Evolutionary conservation across 192 early-diverging fungal genomes (phyloP).

Genomic region (Umbelopsis sp.): DNA sequence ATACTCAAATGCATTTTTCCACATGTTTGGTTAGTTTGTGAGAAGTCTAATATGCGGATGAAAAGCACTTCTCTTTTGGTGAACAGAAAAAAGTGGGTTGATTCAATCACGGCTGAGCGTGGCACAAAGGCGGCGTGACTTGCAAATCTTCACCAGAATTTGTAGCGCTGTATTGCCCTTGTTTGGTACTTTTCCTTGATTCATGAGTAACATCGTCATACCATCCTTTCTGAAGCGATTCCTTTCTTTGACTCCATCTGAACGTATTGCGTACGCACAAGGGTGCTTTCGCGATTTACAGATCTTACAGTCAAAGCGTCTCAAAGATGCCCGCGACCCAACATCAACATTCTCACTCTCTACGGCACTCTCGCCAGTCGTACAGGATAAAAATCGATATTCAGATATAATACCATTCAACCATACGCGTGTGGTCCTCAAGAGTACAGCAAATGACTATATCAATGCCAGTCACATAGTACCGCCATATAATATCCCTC

Average conservation of each 20-base stretch:
- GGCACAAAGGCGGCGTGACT: neutral
- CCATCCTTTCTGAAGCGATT: slow-evolving; percentile 2
- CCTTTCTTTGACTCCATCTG: neutral
- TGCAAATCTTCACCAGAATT: neutral
- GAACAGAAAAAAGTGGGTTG: too few relatives aligned
- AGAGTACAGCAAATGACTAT: slow-evolving; percentile 29
- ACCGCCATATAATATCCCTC: slow-evolving; percentile 42
- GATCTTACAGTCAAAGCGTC: slow-evolving; percentile 20
- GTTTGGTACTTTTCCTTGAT: neutral
- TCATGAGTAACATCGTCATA: neutral
- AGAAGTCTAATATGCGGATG: too few relatives aligned
- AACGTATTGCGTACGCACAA: neutral
- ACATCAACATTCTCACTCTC: slow-evolving; percentile 27
- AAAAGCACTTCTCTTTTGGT: too few relatives aligned
- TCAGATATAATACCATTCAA: slow-evolving; percentile 40
- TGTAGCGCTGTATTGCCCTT: too few relatives aligned
- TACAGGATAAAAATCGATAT: slow-evolving; percentile 33
- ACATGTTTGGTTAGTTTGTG: too few relatives aligned
- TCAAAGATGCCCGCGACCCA: neutral
- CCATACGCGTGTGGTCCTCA: slow-evolving; percentile 21
- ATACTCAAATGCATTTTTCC: too few relatives aligned
- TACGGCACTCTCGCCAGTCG: neutral
- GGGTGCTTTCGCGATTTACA: slow-evolving; percentile 19
- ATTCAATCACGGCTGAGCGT: too few relatives aligned
- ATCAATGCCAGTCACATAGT: slow-evolving; percentile 85